Evolutionary conservation across 306 rosid genomes (phyloP).

Genomic region (Arachis hypogaea): DNA sequence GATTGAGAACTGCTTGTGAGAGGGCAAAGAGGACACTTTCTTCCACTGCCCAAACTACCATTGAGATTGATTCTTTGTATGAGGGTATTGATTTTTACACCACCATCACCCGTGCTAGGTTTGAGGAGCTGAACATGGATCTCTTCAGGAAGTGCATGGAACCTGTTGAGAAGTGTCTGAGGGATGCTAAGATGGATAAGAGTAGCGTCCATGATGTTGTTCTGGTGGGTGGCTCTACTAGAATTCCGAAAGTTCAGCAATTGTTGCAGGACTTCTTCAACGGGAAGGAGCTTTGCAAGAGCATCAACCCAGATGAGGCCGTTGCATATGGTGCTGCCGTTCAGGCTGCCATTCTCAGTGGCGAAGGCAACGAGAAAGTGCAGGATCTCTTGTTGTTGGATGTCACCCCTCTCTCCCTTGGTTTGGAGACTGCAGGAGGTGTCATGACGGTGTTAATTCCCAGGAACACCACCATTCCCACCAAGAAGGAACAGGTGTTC

Average conservation of each 20-base stretch:
- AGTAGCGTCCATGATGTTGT: constrained; percentile 57
- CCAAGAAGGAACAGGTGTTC: constrained; percentile 63
- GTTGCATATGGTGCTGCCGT: constrained; percentile 68
- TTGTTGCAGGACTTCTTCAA: constrained; percentile 58
- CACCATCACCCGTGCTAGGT: constrained; percentile 54
- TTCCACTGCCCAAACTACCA: constrained; percentile 55
- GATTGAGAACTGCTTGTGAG: constrained; percentile 64
- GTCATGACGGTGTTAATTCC: constrained; percentile 69
- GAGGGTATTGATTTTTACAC: constrained; percentile 63
- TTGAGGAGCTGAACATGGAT: constrained; percentile 65
- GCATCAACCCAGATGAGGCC: constrained; percentile 64
- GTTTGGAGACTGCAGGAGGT: constrained; percentile 61
- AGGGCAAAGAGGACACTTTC: constrained; percentile 66
- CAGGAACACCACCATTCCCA: constrained; percentile 60
- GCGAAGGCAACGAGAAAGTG: constrained; percentile 61
- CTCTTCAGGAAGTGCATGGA: constrained; percentile 60
- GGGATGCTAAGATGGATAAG: constrained; percentile 66
- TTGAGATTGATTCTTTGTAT: constrained; percentile 55
- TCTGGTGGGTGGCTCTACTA: constrained; percentile 64
- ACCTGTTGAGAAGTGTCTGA: constrained; percentile 58
- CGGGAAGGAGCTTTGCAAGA: constrained; percentile 63
- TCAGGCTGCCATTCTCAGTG: constrained; percentile 63
- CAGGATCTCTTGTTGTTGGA: constrained; percentile 61
- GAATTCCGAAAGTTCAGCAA: constrained; percentile 63
- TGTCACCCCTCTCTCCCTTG: constrained; percentile 58